These are phyloP conservation scores for Pseudogymnoascus sp. DNA, from an alignment of 2,329 filamentous ascomycete species.

Conservation along the genomic window DNA sequence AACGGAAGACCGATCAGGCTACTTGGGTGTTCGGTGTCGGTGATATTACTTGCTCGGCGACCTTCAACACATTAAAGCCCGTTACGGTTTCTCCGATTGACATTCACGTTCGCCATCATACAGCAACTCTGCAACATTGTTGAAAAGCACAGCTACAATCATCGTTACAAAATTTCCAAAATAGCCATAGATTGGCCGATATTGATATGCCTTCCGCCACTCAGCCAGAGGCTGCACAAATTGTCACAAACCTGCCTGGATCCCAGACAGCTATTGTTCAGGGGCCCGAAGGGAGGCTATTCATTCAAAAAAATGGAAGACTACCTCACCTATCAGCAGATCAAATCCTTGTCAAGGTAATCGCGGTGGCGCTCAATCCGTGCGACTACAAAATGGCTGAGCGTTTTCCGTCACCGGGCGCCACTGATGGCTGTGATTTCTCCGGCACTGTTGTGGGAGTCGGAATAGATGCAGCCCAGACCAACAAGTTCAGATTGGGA, in stretches of 20 bases:
- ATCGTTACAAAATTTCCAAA: background rate
- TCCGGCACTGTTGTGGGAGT: slow-evolving; percentile 24
- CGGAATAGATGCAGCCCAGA: slow-evolving; percentile 16
- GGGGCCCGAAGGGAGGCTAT: background rate
- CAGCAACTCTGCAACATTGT: background rate
- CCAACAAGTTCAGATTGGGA: slow-evolving; percentile 10
- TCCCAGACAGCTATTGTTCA: background rate
- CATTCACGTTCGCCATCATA: background rate
- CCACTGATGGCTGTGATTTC: slow-evolving; percentile 27
- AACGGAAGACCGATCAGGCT: background rate
- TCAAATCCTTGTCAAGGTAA: slow-evolving; percentile 18
- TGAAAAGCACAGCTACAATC: background rate
- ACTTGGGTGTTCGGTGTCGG: background rate
- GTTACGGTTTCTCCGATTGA: background rate
- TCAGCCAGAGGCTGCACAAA: background rate
- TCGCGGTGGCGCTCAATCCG: slow-evolving; percentile 26
- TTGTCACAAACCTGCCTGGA: background rate
- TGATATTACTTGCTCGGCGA: background rate
- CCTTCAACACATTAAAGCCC: background rate
- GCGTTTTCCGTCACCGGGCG: slow-evolving; percentile 18
- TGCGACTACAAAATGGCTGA: slow-evolving; percentile 27
- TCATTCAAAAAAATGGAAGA: slow-evolving; percentile 1
- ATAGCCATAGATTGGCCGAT: background rate
- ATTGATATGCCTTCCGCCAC: background rate
- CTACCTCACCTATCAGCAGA: slow-evolving; percentile 10